These are phyloP conservation scores for Aspergillus cristatus DNA, from an alignment of 495 filamentous ascomycete species.

Conservation along the genomic window DNA sequence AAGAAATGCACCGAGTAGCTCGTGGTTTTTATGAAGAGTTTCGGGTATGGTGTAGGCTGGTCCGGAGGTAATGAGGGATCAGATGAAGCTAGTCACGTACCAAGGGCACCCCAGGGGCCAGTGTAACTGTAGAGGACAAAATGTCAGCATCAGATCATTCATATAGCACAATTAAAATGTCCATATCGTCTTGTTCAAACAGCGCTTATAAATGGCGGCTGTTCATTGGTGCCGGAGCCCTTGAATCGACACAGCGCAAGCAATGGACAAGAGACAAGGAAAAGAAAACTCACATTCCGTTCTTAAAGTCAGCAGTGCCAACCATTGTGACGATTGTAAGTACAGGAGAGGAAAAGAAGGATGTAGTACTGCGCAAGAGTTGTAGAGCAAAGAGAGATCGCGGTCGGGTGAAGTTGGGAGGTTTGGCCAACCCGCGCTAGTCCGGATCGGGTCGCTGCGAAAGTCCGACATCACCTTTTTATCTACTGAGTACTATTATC, in stretches of 20 bases:
- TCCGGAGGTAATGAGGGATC: too few relatives aligned
- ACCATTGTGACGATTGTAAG: conserved; percentile 51
- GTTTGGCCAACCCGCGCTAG: conserved; percentile 22
- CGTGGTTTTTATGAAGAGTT: too few relatives aligned
- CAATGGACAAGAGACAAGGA: conserved; percentile 7
- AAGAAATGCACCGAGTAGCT: too few relatives aligned
- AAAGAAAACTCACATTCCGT: conserved; percentile 69
- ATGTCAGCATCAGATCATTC: conserved; percentile 14
- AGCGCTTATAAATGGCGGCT: too few relatives aligned
- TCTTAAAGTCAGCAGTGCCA: conserved; percentile 52
- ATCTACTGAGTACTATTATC: too few relatives aligned
- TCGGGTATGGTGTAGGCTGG: too few relatives aligned
- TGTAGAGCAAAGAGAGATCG: conserved; percentile 15
- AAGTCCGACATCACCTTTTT: conserved; percentile 27
- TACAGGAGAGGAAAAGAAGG: conserved; percentile 14
- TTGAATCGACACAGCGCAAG: too few relatives aligned
- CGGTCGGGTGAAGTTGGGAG: conserved; percentile 25
- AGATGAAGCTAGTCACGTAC: too few relatives aligned
- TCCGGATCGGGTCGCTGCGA: conserved; percentile 35
- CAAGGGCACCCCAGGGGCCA: conserved; percentile 77
- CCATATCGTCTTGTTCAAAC: too few relatives aligned
- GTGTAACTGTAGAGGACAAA: conserved; percentile 52
- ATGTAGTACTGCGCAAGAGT: conserved; percentile 15
- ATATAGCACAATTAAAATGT: conserved; percentile 1
- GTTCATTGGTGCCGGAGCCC: too few relatives aligned